Evolutionary conservation across 2,329 filamentous ascomycete genomes (phyloP), one percentile per base, ranked within the genome.

Genomic region (Nannizziopsis arthrosporioides): DNA sequence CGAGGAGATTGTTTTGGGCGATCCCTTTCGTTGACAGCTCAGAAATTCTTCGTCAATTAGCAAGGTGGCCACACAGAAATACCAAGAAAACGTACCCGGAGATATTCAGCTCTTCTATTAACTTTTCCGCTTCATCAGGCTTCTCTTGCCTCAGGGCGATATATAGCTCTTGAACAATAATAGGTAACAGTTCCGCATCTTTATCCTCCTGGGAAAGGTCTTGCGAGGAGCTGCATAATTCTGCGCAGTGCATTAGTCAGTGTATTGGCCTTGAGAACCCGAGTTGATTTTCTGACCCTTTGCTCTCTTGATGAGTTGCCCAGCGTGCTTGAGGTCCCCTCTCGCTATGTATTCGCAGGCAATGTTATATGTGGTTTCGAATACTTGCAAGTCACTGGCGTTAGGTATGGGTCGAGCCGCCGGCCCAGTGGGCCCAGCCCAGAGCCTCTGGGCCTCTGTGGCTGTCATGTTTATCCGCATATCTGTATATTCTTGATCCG

Each of bases 321-420:
- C 75, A 17, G 69, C 77, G 56, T 80, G 74, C 2, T 64, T 69
- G 41, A 80, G 66, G 56, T 78, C 75, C 37, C 77, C 77, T 55
- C 75, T 71, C 35, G 77, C 77, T 58, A 82, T 77, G 57, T 75
- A 76, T 49, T 73, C 70, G 60, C 79, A 82, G 32, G 78, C 79
- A 7, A 76, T 75, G 61, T 82, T 82, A 63, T 78, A 82, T 2
- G 77, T 73, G 3, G 75, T 81, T 61, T 82, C 79, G 51, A 82
- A 82, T 0, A 75, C 72, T 51, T 81, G 76, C 47, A 82, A 59
- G 57, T 81, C 78, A 56, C 80, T 77, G 55, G 75, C 68, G 15
- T 65, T 70, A 5, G 74, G 71, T 57, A 73, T 73, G 59, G 72
- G 74, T 60, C 73, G 74, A 50, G 69, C 66, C 34, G 72, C 71